Percentiles rank a stretch among this genome's conserved stretches.
Evolutionary conservation across 2,329 filamentous ascomycete species (phyloP).

Genomic region (Akanthomyces dipterigenus): DNA sequence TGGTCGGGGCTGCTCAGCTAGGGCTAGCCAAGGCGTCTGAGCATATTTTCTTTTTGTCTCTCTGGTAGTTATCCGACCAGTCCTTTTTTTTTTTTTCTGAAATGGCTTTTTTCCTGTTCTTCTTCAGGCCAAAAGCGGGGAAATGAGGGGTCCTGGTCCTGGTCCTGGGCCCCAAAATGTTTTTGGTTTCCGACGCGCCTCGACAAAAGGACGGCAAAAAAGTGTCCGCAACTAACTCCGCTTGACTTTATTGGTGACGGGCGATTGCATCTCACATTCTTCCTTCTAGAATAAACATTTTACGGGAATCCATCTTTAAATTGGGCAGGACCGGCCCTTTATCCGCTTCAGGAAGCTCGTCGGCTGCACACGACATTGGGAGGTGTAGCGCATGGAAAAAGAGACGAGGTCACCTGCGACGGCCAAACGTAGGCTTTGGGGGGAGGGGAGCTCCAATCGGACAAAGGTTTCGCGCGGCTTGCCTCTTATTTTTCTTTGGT

Average conservation of each 20-base stretch:
- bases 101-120: too few relatives aligned
- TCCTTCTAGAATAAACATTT: too few relatives aligned
- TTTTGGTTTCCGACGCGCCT: too few relatives aligned
- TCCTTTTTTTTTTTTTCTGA: neutral
- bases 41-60: neutral
- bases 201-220: too few relatives aligned
- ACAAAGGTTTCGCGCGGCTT: neutral
- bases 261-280: too few relatives aligned
- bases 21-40: neutral
- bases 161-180: neutral
- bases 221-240: too few relatives aligned
- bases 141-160: neutral
- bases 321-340: neutral
- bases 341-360: conserved; percentile 1
- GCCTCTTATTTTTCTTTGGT: neutral
- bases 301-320: neutral
- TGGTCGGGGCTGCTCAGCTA: conserved; percentile 5
- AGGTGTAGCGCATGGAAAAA: neutral
- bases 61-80: neutral
- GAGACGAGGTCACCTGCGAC: neutral
- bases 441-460: too few relatives aligned
- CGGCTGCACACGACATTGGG: neutral
- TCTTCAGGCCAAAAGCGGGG: neutral
- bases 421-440: too few relatives aligned
- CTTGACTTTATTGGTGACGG: too few relatives aligned